phyloP scores from a whole-genome alignment of 257 asterid species.

The Solanum chiquidenum region DNA sequence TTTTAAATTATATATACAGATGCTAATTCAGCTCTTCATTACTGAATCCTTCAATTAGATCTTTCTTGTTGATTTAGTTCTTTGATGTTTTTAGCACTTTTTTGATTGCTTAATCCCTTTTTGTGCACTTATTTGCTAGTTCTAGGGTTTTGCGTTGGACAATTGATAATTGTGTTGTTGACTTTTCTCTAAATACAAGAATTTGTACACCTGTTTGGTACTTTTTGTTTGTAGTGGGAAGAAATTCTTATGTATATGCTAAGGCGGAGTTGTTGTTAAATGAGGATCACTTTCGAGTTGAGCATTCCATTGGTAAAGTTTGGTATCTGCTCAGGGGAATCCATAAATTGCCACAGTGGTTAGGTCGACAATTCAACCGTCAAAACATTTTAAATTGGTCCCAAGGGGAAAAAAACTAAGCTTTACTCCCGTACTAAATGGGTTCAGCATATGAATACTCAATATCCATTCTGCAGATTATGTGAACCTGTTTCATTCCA shows the following conservation, averaged over 20 bases:
- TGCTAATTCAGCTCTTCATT: neutral
- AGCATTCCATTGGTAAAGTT: neutral
- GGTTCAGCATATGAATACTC: neutral
- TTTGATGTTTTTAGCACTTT: neutral
- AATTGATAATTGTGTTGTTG: neutral
- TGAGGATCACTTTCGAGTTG: neutral
- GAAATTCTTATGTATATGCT: neutral
- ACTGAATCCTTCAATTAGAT: neutral
- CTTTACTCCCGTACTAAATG: neutral
- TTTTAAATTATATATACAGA: neutral
- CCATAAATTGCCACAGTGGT: neutral
- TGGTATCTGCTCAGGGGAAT: neutral
- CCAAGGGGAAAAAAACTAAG: neutral
- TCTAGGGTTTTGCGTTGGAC: neutral
- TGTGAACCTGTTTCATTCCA: neutral
- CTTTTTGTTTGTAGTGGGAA: neutral
- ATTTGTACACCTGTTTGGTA: neutral
- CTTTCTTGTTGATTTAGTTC: neutral
- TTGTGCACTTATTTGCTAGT: neutral
- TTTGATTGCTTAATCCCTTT: neutral
- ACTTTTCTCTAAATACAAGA: neutral
- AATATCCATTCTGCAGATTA: neutral
- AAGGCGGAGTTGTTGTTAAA: neutral
- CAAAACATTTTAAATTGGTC: constrained; percentile 1
- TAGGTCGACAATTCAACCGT: neutral